phyloP scores from a whole-genome alignment of 768 basidiomycete species.

The Lactarius pseudohatsudake region DNA sequence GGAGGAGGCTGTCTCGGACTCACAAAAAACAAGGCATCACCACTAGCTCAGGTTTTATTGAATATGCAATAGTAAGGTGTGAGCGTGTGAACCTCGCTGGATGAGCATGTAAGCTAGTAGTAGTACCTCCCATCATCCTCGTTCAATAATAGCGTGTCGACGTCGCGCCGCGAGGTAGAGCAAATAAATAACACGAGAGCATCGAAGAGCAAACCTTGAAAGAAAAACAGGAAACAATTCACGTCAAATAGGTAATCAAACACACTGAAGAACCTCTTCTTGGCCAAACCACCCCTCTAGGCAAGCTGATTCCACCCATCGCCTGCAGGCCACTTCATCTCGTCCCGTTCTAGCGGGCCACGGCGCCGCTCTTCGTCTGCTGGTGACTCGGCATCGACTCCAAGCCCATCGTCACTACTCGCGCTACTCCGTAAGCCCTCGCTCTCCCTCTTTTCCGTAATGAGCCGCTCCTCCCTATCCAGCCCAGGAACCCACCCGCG shows the following conservation, averaged over 20 bases:
- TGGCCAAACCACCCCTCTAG: not conserved
- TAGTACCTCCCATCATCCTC: not conserved
- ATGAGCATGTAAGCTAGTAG: no score
- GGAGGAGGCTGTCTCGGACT: not conserved
- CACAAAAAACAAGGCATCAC: not conserved
- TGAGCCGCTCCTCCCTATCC: slow-evolving; percentile 40
- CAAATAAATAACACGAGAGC: not conserved
- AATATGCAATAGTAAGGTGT: no score
- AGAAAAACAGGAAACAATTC: not conserved
- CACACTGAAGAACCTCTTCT: no score
- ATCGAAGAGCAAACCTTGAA: not conserved
- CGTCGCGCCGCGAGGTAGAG: not conserved
- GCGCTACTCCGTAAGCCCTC: slow-evolving; percentile 32
- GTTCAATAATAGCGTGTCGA: not conserved
- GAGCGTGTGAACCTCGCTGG: no score
- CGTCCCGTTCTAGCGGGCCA: slow-evolving; percentile 43
- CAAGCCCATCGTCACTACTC: slow-evolving; percentile 27
- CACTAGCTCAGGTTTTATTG: not conserved
- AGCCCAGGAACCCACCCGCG: slow-evolving; percentile 53
- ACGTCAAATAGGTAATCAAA: slow-evolving; percentile 10
- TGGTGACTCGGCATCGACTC: slow-evolving; percentile 27
- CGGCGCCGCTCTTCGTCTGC: slow-evolving; percentile 20
- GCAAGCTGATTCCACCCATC: slow-evolving; percentile 53
- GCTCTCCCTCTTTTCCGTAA: slow-evolving; percentile 40
- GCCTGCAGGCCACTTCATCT: slow-evolving; percentile 60